Base-by-base conservation (phyloP, 352 stramenopile species). In the Phytopythium chamaehyphon region DNA sequence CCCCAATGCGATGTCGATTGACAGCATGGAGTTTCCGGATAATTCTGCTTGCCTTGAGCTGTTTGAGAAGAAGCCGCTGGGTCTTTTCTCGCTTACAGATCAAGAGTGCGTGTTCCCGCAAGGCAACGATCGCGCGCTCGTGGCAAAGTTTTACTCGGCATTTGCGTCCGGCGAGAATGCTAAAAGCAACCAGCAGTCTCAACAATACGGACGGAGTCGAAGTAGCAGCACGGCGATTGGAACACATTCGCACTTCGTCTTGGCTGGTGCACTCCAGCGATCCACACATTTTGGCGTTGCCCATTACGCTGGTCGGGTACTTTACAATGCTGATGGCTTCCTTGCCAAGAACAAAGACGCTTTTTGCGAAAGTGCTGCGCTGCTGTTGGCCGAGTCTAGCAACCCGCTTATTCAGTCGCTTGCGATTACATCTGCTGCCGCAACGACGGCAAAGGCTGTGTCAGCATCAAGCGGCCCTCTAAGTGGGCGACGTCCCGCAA, bases 321-420 rank as follows among this genome's bases (percentile, higher is more conserved):
- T 61, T 12, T 96, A 96, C 64, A 76, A 72, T 0, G 59, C 79
- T 22, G 73, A 93, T 8, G 84, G 82, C 0, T 96, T 96, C 40
- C 64, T 90, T 5, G 81, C 75, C n/a, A 96, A 96, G 69, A 96
- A 96, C 68, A 96, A 93, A 59, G 88, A 96, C 63, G 75, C 83
- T 21, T 88, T 96, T 40, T 86, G 82, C 49, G 75, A 90, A 57
- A 88, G 68, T 43, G 77, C 73, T 6, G 71, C 69, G 15, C 48
- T 73, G 51, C 55, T 92, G 47, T 61, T 89, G 22, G 64, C 71
- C 9, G 69, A 60, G 22, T 88, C 76, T 11, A 70, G 62, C 11
- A 87, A 79, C 28, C 60, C 73, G n/a, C 69, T 90, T 12, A 75
- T 88, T 16, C 76, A 90, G 53, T 69, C 59, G 22, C 66, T 90